A percentile compares a stretch with the other conserved stretches of the same genome.
Conservation (phyloP, 2,329 filamentous ascomycete species). For the Fusarium vanettenii region DNA sequence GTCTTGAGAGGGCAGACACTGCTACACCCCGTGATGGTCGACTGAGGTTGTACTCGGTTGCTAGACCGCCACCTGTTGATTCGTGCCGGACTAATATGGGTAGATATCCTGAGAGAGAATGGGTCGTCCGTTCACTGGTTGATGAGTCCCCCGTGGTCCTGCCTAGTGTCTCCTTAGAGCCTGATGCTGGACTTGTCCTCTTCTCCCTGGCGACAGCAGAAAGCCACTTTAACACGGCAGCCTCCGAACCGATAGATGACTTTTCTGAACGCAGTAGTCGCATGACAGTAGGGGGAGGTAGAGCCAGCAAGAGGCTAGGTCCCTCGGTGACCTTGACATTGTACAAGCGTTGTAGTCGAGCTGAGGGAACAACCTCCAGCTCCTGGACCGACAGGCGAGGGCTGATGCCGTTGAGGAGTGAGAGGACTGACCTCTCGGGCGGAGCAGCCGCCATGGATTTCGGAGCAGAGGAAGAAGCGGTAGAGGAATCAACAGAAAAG, state of each 20-base stretch:
- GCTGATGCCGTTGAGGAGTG: conserved; percentile 38
- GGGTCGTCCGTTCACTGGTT: neutral
- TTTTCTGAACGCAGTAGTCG: conserved; percentile 61
- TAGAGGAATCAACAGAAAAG: conserved; percentile 34
- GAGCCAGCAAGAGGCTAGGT: conserved; percentile 54
- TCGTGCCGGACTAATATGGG: conserved; percentile 56
- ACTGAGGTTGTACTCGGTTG: conserved; percentile 57
- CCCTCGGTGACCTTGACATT: conserved; percentile 56
- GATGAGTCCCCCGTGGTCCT: neutral
- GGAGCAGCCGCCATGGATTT: conserved; percentile 37
- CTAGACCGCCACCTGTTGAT: conserved; percentile 40
- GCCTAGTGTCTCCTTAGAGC: neutral
- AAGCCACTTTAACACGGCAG: conserved; percentile 59
- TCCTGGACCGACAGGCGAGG: conserved; percentile 40
- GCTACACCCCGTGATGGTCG: conserved; percentile 51
- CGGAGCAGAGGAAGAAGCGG: conserved; percentile 13
- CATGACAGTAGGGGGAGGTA: conserved; percentile 56
- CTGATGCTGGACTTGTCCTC: conserved; percentile 10
- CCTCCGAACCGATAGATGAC: conserved; percentile 57
- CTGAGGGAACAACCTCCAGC: conserved; percentile 48
- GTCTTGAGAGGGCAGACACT: conserved; percentile 50
- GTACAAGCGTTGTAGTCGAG: conserved; percentile 56
- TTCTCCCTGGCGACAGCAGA: conserved; percentile 36
- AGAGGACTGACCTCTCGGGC: conserved; percentile 41
- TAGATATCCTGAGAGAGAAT: conserved; percentile 48